Evolutionary conservation across 352 stramenopile species (phyloP).

Genomic region (Globisporangium abappressorium): DNA sequence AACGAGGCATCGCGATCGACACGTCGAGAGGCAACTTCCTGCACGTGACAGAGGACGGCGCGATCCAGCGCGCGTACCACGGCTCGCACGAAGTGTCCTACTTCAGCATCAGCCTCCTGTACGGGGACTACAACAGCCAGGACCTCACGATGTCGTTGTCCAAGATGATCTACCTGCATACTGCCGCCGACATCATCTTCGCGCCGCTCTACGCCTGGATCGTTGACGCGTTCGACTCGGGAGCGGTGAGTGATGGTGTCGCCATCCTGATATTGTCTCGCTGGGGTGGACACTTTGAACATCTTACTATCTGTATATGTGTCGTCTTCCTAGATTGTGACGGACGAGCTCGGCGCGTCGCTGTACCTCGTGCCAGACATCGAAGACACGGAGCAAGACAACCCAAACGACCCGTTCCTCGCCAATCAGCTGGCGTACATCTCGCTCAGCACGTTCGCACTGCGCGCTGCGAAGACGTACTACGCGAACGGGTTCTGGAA

Average conservation of each 20-base stretch:
- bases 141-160: slow-evolving; percentile 24
- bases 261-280: background rate
- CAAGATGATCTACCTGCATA: slow-evolving; percentile 44
- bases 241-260: slow-evolving; percentile 23
- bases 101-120: slow-evolving; percentile 43
- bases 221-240: slow-evolving; percentile 46
- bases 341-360: slow-evolving; percentile 37
- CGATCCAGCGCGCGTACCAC: slow-evolving; percentile 43
- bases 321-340: slow-evolving; percentile 26
- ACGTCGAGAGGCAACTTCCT: slow-evolving; percentile 45
- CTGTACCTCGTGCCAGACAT: slow-evolving; percentile 43
- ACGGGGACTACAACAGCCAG: slow-evolving; percentile 23
- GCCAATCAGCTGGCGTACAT: slow-evolving; percentile 42
- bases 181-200: slow-evolving; percentile 48
- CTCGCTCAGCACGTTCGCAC: slow-evolving; percentile 35
- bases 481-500: slow-evolving; percentile 50
- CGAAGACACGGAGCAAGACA: slow-evolving; percentile 26
- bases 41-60: slow-evolving; percentile 37
- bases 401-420: slow-evolving; percentile 43
- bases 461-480: slow-evolving; percentile 40
- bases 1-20: slow-evolving; percentile 43
- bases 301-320: no score
- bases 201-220: slow-evolving; percentile 51
- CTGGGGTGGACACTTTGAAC: background rate
- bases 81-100: slow-evolving; percentile 45